Evolutionary conservation across 2,329 filamentous ascomycete genomes (phyloP), one percentile per base, ranked within the genome.

Genomic region (Boeremia lycopersici): DNA sequence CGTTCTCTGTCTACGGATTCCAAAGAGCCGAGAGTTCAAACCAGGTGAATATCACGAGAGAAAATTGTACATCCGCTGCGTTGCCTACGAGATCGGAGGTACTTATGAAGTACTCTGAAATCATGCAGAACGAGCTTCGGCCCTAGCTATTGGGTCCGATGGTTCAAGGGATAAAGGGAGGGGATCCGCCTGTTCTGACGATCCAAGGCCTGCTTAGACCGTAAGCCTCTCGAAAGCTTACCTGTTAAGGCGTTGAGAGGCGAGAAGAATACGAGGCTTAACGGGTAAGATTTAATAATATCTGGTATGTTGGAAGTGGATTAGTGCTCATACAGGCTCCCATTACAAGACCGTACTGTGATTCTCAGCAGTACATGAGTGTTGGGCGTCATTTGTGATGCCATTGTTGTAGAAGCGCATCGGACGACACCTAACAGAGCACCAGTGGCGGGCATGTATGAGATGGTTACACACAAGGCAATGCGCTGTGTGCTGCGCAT

Each of bases 211-310:
- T 38, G 28, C 40, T 50, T 50, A 33, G 26, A 30, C 31, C 35
- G 34, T 47, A 49, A 49, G 35, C 17, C 19, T 42, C 19, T 45
- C 41, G 30, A 46, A 10, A 46, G 41, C 52, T 55, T 55, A 50
- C 52, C 46, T 28, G 5, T 42, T 50, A 10, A 38, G 47, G 52
- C 13, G 30, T 43, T 25, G 8, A n/a, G 36, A 55, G 41, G 36
- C 52, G 47, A 55, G 35, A 30, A 35, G 7, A 13, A 55, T 50
- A 46, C 41, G 46, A 49, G 30, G 30, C 40, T 45, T 36, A 41
- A 49, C 41, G 34, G 15, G 19, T 39, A 13, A 29, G 34, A 25
- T 29, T 25, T 13, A 36, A 19, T 29, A 13, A n/a, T 31, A 13
- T 26, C 30, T 53, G 19, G 36, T 44, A 45, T 45, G 4, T 29